phyloP scores from a whole-genome alignment of 805 yeast genomes.

The Metschnikowia gruessii region DNA sequence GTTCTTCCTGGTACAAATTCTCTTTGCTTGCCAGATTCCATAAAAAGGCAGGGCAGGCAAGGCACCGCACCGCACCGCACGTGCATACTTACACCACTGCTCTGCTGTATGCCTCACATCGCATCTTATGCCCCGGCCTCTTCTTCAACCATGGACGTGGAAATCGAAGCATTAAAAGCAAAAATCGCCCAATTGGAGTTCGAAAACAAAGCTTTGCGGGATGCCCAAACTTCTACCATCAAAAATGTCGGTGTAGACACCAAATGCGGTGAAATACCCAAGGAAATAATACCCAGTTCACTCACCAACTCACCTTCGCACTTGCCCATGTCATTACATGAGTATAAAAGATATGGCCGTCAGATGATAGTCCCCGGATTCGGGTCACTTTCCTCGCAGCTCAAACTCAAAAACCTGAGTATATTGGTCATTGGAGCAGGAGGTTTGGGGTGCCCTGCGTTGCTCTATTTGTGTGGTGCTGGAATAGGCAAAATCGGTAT shows the following conservation, averaged over 20 bases:
- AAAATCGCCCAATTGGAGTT: constrained; percentile 21
- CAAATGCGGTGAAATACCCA: too few species aligned
- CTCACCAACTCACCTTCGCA: too few species aligned
- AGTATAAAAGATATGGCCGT: constrained; percentile 83
- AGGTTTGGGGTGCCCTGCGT: constrained; percentile 91
- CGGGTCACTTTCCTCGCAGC: constrained; percentile 53
- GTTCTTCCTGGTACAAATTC: too few species aligned
- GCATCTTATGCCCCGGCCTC: neutral
- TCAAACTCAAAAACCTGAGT: constrained; percentile 51
- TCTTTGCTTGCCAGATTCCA: too few species aligned
- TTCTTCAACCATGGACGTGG: constrained; percentile 5
- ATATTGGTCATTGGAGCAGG: constrained; percentile 93
- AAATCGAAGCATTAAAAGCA: constrained; percentile 23
- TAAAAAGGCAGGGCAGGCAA: too few species aligned
- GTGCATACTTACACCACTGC: neutral
- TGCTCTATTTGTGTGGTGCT: constrained; percentile 79
- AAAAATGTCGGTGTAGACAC: too few species aligned
- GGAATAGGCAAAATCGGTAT: constrained; percentile 87
- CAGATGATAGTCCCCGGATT: constrained; percentile 91
- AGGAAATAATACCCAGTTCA: too few species aligned
- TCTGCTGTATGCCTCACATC: too few species aligned
- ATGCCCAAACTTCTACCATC: too few species aligned
- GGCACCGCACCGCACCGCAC: neutral
- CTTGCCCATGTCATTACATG: constrained; percentile 47
- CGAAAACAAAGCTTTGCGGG: constrained; percentile 18